Evolutionary conservation across 1,284 basidiomycete genomes (phyloP), one percentile per base, ranked within the genome.

Genomic region (Neolentinus lepideus): DNA sequence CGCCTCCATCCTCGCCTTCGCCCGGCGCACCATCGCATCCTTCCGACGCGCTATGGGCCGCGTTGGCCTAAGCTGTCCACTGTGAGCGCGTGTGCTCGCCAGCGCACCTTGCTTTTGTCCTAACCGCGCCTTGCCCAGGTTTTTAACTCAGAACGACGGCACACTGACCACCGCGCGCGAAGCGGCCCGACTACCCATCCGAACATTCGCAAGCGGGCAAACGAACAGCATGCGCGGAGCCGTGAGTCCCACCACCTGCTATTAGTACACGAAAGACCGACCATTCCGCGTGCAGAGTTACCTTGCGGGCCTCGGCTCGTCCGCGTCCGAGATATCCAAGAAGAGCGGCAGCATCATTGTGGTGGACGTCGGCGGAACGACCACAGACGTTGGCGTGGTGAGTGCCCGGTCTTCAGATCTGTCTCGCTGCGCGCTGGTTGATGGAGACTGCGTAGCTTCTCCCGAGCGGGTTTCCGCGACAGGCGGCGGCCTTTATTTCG

Each of bases 151-250:
- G 16, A 43, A 43, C 16, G 38, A 43, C 16, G 38, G 38, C 8
- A 43, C 38, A 11, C 27, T 50, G 9, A 50, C 47, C 9, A 50
- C 47, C 22, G 47, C 47, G 6, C 27, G 47, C 19, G 27, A 50
- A 51, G 83, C 82, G 2, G 77, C 78, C 0, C 69, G 69, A 16
- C 67, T 84, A 38, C 83, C 83, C 21, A 83, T 85, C 58, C 74
- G 79, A 35, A 85, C 83, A 0, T 84, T 85, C 64, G 78, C 79
- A 0, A 79, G 76, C 10, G 81, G 81, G 3, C 76, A 80, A 0
- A 84, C 81, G 21, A 84, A 84, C 64, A 81, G 79, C 1, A 84
- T 84, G 80, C 70, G 80, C 51, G 83, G 83, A 0, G 83, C 80
- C 2, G 76, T 75, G 3, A 81, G 77, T 62, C 69, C 82, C 11